A percentile compares a stretch with the other conserved stretches of the same genome.
Conservation (phyloP, 176 grass and related monocot genomes). For the barley (Hordeum vulgare) region MorexV3_pseudomolecules_assembly NC_058519.1:620316961-620317460, state of each 20-base stretch:
- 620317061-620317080: conserved; percentile 74
- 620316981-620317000: conserved; percentile 34
- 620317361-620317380: conserved; percentile 69
- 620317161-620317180: conserved; percentile 64
- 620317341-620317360: conserved; percentile 52
- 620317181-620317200: not conserved
- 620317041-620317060: conserved; percentile 53
- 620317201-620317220: not conserved
- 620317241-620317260: conserved; percentile 69
- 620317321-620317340: conserved; percentile 79
- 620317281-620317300: conserved; percentile 81
- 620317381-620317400: conserved; percentile 85
- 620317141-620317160: conserved; percentile 71
- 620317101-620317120: conserved; percentile 84
- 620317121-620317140: conserved; percentile 91
- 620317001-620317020: conserved; percentile 58
- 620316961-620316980: not conserved
- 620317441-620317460: conserved; percentile 83
- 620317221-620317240: conserved; percentile 1
- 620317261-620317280: conserved; percentile 75
- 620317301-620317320: conserved; percentile 88
- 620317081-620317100: conserved; percentile 94
- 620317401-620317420: conserved; percentile 79
- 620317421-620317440: conserved; percentile 81
- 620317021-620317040: conserved; percentile 65